Conservation (phyloP, 495 filamentous ascomycete species). For the Aspergillus biplanus region DNA sequence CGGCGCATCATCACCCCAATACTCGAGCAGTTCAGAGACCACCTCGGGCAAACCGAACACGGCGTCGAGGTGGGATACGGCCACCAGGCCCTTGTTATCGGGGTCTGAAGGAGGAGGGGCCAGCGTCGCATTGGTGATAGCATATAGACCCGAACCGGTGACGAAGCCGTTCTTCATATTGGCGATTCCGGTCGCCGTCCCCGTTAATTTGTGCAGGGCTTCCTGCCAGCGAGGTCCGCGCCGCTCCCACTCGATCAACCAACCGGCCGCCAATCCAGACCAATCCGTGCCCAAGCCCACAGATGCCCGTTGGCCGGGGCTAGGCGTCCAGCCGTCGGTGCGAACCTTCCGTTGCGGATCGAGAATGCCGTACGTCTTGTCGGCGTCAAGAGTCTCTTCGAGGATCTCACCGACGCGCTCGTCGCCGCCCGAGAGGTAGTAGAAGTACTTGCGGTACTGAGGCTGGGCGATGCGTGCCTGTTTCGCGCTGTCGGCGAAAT, state of each 20-base stretch:
- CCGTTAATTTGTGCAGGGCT: conserved; percentile 38
- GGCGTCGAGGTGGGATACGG: conserved; percentile 46
- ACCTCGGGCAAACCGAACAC: conserved; percentile 53
- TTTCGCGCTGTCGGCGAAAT: conserved; percentile 54
- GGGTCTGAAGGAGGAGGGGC: conserved; percentile 45
- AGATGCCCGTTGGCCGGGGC: conserved; percentile 41
- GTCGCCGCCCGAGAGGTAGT: conserved; percentile 48
- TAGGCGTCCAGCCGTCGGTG: conserved; percentile 41
- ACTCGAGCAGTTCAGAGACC: conserved; percentile 42
- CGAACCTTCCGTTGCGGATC: conserved; percentile 54
- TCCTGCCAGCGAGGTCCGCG: conserved; percentile 47
- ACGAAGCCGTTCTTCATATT: conserved; percentile 51
- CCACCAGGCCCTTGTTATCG: conserved; percentile 41
- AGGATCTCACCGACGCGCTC: conserved; percentile 50
- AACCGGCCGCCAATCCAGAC: conserved; percentile 48
- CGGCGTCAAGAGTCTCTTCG: conserved; percentile 42
- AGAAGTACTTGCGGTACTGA: conserved; percentile 46
- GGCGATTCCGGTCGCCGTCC: conserved; percentile 44
- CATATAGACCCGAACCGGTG: conserved; percentile 48
- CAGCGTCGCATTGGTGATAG: conserved; percentile 40
- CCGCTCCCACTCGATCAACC: conserved; percentile 53
- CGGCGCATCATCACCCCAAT: conserved; percentile 28
- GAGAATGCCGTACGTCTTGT: conserved; percentile 45
- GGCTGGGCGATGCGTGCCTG: conserved; percentile 46
- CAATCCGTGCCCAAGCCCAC: conserved; percentile 52